Evolutionary conservation across 202 grass and related monocot species (phyloP), one percentile per base, ranked within the genome.

Genomic region (Brachypodium distachyon): DNA sequence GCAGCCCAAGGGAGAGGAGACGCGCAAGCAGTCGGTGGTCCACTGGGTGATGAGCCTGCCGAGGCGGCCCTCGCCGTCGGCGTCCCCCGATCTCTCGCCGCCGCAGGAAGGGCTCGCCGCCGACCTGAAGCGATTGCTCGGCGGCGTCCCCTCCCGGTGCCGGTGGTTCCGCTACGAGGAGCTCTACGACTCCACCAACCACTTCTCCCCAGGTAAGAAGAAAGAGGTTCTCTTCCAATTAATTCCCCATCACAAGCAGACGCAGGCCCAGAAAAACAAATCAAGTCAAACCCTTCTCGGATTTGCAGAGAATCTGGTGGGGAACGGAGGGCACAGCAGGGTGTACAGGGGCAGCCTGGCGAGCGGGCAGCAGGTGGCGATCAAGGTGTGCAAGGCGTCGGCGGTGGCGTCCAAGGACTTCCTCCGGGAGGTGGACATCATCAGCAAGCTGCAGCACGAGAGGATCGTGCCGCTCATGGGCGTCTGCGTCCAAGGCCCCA

Each of bases 31-130:
- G 85, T 91, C 96, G 27, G 96, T 99, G 16, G 91, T 96, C 28
- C 92, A 93, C 42, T 99, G 96, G 96, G 96, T 89, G 43, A 99
- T 99, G 96, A 99, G 78, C 84, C 77, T 99, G 72, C 96, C 96
- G 17, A 86, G 81, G 36, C 89, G 96, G 56, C 37, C 85, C 0
- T 46, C 79, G 21, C 76, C 82, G 37, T 58, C 55, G 47, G n/a
- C 77, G 10, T 86, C 80, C 12, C 39, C 61, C 2, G 67, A 75
- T n/a, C n/a, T n/a, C n/a, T n/a, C n/a, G 25, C 40, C 64, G 78
- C 40, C 76, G 25, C 77, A 85, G 3, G 42, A 67, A 3, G 83
- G 73, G 40, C 84, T 99, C 65, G 82, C 68, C 18, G 70, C 76
- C 40, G 85, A 96, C 18, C 82, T 99, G 61, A 93, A 76, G 56